Evolutionary conservation across 2,329 filamentous ascomycete species (phyloP), one percentile per base, ranked within the genome.

Genomic region (Ophiocordyceps robertsii): DNA sequence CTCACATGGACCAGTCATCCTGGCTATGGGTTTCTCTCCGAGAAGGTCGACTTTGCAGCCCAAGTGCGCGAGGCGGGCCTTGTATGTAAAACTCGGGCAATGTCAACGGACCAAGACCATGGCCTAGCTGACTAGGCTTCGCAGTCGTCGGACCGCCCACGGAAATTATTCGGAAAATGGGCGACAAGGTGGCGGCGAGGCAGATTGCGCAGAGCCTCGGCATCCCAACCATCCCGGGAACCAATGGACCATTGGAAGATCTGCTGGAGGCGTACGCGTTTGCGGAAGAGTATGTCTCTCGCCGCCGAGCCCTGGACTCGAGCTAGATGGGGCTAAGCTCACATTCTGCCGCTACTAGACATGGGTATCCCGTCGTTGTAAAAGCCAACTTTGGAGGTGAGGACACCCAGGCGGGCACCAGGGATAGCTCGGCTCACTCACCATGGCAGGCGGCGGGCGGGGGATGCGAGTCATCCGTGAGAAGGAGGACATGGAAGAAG

Each of bases 111-210:
- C 14, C 10, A 4, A 17, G n/a, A 16, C 9, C 6, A 16, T 32
- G 29, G 33, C 16, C 6, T 3, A 32, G 7, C 21, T 29, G 37
- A 13, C n/a, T n/a, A 33, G 14, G n/a, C 7, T n/a, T 12, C n/a
- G 31, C 29, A 40, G 39, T 77, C 53, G 68, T 74, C 3, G 79
- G 79, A 0, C 78, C 79, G 1, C 66, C 64, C 3, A 63, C 72
- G 0, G 60, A 65, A 21, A 59, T 59, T 21, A 78, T 80, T 41
- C 65, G 70, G 44, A 66, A 65, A 0, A 74, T 80, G 51, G 76
- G 77, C 1, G 57, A 77, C 21, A 50, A 50, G 16, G 39, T 40
- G 21, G 39, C 39, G 4, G 39, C 39, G 2, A 31, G 39, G 12
- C 14, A 24, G 17, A 40, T 40, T 24, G 39, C 39, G 7, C 16